A percentile compares a stretch with the other conserved stretches of the same genome.
Conservation (phyloP, 2,329 filamentous ascomycete genomes). For the Botrytis cinerea region DNA sequence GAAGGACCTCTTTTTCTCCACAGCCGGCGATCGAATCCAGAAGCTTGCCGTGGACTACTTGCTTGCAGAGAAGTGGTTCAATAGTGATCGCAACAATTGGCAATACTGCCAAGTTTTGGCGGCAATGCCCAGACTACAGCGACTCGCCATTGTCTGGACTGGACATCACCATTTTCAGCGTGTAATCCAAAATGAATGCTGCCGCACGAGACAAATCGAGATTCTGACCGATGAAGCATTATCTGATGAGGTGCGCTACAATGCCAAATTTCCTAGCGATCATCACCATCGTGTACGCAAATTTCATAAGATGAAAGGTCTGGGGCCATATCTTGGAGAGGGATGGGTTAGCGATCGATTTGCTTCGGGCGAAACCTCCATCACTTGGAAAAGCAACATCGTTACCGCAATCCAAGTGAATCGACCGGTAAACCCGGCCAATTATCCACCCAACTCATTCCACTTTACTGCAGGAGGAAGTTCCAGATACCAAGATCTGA, state of each 20-base stretch:
- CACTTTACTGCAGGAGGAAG: background rate
- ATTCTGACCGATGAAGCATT: background rate
- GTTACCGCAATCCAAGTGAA: background rate
- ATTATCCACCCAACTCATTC: background rate
- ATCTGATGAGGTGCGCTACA: background rate
- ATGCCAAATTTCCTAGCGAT: background rate
- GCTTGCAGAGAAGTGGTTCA: background rate
- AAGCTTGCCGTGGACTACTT: background rate
- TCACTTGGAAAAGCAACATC: background rate
- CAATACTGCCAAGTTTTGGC: conserved; percentile 13
- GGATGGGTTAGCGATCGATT: background rate
- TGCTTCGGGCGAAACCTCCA: background rate
- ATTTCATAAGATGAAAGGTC: background rate
- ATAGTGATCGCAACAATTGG: conserved; percentile 1
- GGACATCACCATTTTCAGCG: background rate
- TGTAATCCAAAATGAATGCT: background rate
- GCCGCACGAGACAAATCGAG: background rate
- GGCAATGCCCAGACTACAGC: background rate
- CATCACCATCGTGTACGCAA: background rate
- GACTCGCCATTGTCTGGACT: conserved; percentile 1
- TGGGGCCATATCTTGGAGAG: background rate
- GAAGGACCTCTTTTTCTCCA: background rate
- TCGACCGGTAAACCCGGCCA: background rate
- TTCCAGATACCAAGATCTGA: conserved; percentile 4
- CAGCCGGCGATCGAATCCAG: background rate